phyloP scores from a whole-genome alignment of 2,329 filamentous ascomycete species.

The Phymatotrichopsis omnivora region DNA sequence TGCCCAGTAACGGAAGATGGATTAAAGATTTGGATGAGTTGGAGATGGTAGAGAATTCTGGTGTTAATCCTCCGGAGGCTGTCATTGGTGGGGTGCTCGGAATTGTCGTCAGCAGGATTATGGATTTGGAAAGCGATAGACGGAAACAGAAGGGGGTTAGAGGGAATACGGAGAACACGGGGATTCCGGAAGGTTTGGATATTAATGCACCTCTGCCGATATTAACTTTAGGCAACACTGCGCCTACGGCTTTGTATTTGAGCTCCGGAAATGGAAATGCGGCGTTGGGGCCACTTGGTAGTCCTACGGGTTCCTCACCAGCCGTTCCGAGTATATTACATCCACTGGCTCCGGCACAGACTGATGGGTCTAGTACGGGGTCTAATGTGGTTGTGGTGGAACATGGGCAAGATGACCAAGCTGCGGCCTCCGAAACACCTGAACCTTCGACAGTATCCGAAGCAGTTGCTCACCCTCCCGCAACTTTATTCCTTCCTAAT shows the following conservation, averaged over 20 bases:
- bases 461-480: too few relatives aligned
- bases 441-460: neutral
- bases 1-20: slow-evolving; percentile 31
- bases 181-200: too few relatives aligned
- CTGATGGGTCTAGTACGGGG: slow-evolving; percentile 4
- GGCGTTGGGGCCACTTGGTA: too few relatives aligned
- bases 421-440: neutral
- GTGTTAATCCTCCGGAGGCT: slow-evolving; percentile 20
- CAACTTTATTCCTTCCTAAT: too few relatives aligned
- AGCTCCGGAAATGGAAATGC: slow-evolving; percentile 3
- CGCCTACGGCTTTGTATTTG: slow-evolving; percentile 8
- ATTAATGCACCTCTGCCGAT: too few relatives aligned
- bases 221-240: too few relatives aligned
- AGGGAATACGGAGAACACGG: neutral
- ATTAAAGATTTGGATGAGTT: slow-evolving; percentile 26
- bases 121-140: slow-evolving; percentile 43
- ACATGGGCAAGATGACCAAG: too few relatives aligned
- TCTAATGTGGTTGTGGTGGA: slow-evolving; percentile 8
- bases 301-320: too few relatives aligned
- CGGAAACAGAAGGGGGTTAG: slow-evolving; percentile 12
- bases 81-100: slow-evolving; percentile 56
- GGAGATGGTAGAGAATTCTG: slow-evolving; percentile 23
- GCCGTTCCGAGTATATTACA: too few relatives aligned
- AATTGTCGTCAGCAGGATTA: slow-evolving; percentile 56
- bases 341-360: too few relatives aligned